These are phyloP conservation scores for Giardia duodenalis DNA, from an alignment of 208 protist genomes.

Conservation along the genomic window DNA sequence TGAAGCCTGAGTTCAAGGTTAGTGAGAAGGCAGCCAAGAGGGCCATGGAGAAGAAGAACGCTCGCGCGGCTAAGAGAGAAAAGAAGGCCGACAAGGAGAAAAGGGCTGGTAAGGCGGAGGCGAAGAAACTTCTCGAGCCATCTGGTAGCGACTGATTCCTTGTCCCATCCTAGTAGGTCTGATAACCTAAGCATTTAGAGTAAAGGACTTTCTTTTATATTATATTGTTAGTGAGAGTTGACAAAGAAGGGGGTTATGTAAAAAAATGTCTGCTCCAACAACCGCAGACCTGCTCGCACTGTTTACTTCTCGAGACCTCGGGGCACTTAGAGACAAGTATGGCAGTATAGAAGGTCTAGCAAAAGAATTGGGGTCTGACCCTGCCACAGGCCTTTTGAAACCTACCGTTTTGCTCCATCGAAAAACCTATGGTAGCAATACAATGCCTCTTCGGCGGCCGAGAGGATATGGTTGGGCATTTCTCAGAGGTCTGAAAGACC, in stretches of 20 bases:
- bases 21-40: neutral
- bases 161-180: neutral
- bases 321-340: too few relatives aligned
- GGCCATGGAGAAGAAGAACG: neutral
- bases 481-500: too few relatives aligned
- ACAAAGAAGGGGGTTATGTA: neutral
- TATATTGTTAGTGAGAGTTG: neutral
- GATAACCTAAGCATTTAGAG: neutral
- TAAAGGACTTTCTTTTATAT: neutral
- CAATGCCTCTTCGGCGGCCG: too few relatives aligned
- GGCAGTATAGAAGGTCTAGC: too few relatives aligned
- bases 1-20: neutral
- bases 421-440: too few relatives aligned
- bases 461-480: too few relatives aligned
- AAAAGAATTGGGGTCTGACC: too few relatives aligned
- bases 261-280: neutral
- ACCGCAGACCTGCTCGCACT: too few relatives aligned
- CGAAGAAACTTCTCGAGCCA: neutral
- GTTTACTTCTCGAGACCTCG: too few relatives aligned
- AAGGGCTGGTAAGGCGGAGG: neutral
- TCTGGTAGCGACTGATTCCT: neutral
- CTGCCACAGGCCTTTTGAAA: too few relatives aligned
- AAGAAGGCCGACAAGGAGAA: neutral
- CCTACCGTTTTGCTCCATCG: too few relatives aligned
- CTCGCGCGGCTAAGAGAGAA: neutral